Percentiles rank a stretch among this genome's conserved stretches.
Evolutionary conservation across 2,329 filamentous ascomycete genomes (phyloP).

Genomic region (Botrytis elliptica): DNA sequence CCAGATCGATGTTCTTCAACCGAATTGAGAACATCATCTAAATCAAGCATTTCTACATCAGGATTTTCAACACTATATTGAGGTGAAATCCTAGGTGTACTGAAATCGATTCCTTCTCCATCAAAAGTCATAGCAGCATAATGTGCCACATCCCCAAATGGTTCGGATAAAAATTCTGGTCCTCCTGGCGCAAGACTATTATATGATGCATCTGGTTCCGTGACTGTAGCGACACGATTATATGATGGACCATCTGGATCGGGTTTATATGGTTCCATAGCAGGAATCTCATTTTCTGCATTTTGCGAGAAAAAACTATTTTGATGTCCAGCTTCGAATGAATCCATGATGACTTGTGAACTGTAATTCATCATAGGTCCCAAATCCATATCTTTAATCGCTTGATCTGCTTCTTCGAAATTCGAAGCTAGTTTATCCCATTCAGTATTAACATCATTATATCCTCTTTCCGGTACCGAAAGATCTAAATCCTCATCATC

Average conservation of each 20-base stretch:
- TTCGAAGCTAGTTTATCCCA: background rate
- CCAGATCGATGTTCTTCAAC: background rate
- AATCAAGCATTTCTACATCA: background rate
- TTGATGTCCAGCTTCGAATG: background rate
- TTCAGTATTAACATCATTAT: background rate
- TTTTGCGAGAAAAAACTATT: background rate
- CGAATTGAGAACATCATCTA: background rate
- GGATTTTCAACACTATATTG: background rate
- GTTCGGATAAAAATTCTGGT: background rate
- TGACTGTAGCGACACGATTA: background rate
- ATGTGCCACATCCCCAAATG: constrained; percentile 10
- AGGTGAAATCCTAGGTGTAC: too few species aligned
- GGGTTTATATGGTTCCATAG: background rate
- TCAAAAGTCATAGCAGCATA: background rate
- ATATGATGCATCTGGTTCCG: background rate
- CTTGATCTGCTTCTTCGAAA: background rate
- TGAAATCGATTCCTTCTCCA: background rate
- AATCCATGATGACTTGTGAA: background rate
- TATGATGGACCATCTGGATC: background rate
- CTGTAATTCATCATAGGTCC: constrained; percentile 4
- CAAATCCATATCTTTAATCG: background rate
- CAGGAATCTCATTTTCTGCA: background rate
- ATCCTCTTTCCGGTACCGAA: background rate
- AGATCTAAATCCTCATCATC: background rate
- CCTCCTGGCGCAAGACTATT: background rate